A percentile compares a stretch with the other conserved stretches of the same genome.
phyloP scores from a whole-genome alignment of 2,329 filamentous ascomycete genomes.

The Pestalotiopsis sp. region DNA sequence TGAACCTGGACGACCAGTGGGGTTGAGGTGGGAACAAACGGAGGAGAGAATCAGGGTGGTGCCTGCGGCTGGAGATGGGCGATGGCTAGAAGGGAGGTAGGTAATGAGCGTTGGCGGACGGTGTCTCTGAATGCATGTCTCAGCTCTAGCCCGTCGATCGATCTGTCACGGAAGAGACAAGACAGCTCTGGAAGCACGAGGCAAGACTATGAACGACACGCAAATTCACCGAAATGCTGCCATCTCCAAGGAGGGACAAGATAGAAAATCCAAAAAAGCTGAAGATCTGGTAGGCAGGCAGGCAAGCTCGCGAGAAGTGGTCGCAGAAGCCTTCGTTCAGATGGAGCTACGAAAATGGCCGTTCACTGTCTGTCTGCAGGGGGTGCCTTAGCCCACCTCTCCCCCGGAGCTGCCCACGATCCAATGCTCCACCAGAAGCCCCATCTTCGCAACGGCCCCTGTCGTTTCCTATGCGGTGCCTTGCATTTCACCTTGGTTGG shows the following conservation, averaged over 20 bases:
- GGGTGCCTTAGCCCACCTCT: not conserved
- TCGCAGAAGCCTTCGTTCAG: no score
- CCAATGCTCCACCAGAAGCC: not conserved
- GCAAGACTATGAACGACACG: not conserved
- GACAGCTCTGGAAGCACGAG: not conserved
- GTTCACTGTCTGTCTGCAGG: not conserved
- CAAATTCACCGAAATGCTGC: not conserved
- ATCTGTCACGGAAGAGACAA: slow-evolving; percentile 1
- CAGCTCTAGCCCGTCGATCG: not conserved
- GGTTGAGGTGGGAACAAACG: not conserved
- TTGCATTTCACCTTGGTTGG: not conserved
- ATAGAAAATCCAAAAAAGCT: not conserved
- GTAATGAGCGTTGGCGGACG: not conserved
- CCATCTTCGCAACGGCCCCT: not conserved
- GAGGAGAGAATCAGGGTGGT: not conserved
- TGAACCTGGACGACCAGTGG: not conserved
- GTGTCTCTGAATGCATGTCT: not conserved
- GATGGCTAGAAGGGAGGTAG: not conserved
- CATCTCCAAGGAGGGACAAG: not conserved
- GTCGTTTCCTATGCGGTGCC: not conserved
- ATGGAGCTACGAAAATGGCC: not conserved
- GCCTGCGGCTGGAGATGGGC: not conserved
- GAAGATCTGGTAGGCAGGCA: no score
- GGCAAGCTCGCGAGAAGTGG: no score
- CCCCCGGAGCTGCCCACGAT: not conserved